Evolutionary conservation across 805 yeast species (phyloP).

Genomic region (Diddensiella transvaalensis): DNA sequence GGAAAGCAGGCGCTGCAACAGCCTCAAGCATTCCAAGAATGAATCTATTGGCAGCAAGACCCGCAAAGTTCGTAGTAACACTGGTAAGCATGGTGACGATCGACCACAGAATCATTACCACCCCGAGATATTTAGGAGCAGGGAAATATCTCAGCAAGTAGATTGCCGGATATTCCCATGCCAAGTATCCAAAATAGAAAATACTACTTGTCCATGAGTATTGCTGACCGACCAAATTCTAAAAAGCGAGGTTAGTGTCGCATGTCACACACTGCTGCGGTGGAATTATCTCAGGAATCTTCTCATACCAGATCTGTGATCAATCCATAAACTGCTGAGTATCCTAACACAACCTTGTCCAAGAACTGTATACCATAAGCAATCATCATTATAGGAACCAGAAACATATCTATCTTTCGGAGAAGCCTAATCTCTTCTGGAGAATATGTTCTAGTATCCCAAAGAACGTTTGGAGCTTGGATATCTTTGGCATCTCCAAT

Average conservation of each 20-base stretch:
- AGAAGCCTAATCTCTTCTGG: conserved; percentile 12
- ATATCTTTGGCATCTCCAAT: not conserved
- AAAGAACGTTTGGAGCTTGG: conserved; percentile 2
- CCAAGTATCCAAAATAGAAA: conserved; percentile 60
- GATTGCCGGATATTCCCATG: conserved; percentile 49
- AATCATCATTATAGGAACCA: conserved; percentile 12
- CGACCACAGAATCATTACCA: conserved; percentile 59
- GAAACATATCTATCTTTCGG: conserved; percentile 10
- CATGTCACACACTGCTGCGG: too few relatives aligned
- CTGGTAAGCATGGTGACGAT: conserved; percentile 44
- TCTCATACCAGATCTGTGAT: conserved; percentile 33
- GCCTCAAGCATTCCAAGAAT: conserved; percentile 50
- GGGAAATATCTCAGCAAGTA: conserved; percentile 51
- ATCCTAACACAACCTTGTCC: conserved; percentile 9
- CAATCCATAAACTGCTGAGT: conserved; percentile 11
- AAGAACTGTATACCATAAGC: conserved; percentile 11
- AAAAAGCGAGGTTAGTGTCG: too few relatives aligned
- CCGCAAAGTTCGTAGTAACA: conserved; percentile 43
- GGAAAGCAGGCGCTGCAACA: conserved; percentile 50
- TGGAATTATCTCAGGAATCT: too few relatives aligned
- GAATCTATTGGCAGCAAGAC: conserved; percentile 44
- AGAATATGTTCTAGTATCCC: conserved; percentile 3
- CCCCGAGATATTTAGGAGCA: conserved; percentile 47
- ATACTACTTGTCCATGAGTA: conserved; percentile 49
- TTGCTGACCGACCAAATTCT: conserved; percentile 35